These are phyloP conservation scores for Pestalotiopsis sp. DNA, from an alignment of 2,329 filamentous ascomycete species.

Conservation along the genomic window DNA sequence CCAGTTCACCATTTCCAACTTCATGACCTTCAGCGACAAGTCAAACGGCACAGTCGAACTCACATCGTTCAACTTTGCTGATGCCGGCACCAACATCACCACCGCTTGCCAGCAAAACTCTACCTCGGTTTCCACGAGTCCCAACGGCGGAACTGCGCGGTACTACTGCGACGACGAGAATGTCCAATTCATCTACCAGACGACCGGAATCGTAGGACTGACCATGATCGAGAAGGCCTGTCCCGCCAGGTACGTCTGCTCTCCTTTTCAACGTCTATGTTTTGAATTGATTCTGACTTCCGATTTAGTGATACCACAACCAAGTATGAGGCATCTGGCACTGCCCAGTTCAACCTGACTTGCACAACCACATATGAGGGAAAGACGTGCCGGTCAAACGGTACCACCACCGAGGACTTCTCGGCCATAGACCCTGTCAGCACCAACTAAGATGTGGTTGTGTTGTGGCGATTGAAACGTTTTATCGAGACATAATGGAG, in stretches of 20 bases:
- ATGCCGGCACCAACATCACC: constrained; percentile 26
- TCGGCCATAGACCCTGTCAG: constrained; percentile 6
- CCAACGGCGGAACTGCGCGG: constrained; percentile 19
- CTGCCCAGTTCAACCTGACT: constrained; percentile 7
- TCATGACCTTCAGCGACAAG: constrained; percentile 23
- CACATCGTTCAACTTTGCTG: constrained; percentile 26
- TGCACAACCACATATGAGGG: constrained; percentile 6
- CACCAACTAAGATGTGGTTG: not conserved
- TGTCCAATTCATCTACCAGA: constrained; percentile 32
- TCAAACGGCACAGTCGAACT: constrained; percentile 19
- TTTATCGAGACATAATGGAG: not conserved
- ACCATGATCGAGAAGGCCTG: constrained; percentile 29
- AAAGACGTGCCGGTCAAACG: constrained; percentile 3
- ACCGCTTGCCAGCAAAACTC: constrained; percentile 28
- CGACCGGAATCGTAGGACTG: constrained; percentile 23
- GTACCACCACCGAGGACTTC: constrained; percentile 9
- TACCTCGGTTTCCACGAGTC: constrained; percentile 22
- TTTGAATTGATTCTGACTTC: not conserved
- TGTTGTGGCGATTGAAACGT: not conserved
- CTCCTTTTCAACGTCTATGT: not conserved
- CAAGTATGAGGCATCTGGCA: constrained; percentile 23
- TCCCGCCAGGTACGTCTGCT: constrained; percentile 24
- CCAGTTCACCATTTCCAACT: constrained; percentile 26
- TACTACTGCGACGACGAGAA: constrained; percentile 27
- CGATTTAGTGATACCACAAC: not conserved